Conservation (phyloP, 2,329 filamentous ascomycete genomes). For the Stylonectria norvegica region DNA sequence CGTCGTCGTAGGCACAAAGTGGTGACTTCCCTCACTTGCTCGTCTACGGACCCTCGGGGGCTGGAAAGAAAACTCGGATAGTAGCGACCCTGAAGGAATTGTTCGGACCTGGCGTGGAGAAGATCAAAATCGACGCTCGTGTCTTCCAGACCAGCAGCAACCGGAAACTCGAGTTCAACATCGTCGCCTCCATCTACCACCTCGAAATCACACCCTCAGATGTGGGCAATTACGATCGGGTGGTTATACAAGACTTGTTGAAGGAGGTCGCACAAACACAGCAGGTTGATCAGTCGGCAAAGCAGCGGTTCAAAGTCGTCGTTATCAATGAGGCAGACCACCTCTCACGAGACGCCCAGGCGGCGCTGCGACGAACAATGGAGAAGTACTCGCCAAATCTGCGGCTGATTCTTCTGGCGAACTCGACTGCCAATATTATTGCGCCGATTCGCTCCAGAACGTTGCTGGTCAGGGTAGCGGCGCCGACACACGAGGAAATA, state of each 20-base stretch:
- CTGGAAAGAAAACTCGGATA: slow-evolving; percentile 96
- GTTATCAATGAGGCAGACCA: slow-evolving; percentile 99
- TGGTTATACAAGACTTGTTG: slow-evolving; percentile 90
- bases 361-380: slow-evolving; percentile 92
- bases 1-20: slow-evolving; percentile 72
- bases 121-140: slow-evolving; percentile 98
- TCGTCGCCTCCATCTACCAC: slow-evolving; percentile 94
- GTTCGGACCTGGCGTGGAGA: slow-evolving; percentile 95
- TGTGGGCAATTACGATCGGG: slow-evolving; percentile 92
- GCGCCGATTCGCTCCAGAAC: slow-evolving; percentile 94
- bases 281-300: slow-evolving; percentile 90
- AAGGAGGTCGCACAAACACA: slow-evolving; percentile 99
- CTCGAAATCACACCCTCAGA: slow-evolving; percentile 97
- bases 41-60: slow-evolving; percentile 93
- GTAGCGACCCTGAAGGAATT: slow-evolving; percentile 93
- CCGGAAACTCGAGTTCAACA: slow-evolving; percentile 98
- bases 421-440: slow-evolving; percentile 97
- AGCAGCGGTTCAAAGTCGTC: slow-evolving; percentile 95
- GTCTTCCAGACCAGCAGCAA: slow-evolving; percentile 95
- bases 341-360: slow-evolving; percentile 89
- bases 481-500: slow-evolving; percentile 83
- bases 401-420: slow-evolving; percentile 85
- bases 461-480: slow-evolving; percentile 84
- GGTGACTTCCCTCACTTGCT: slow-evolving; percentile 97
- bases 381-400: slow-evolving; percentile 98